Percentiles rank a stretch among this genome's conserved stretches.
These are phyloP conservation scores for Oryza nivara DNA, from an alignment of 176 grass and related monocot genomes.

Conservation along the genomic window DNA sequence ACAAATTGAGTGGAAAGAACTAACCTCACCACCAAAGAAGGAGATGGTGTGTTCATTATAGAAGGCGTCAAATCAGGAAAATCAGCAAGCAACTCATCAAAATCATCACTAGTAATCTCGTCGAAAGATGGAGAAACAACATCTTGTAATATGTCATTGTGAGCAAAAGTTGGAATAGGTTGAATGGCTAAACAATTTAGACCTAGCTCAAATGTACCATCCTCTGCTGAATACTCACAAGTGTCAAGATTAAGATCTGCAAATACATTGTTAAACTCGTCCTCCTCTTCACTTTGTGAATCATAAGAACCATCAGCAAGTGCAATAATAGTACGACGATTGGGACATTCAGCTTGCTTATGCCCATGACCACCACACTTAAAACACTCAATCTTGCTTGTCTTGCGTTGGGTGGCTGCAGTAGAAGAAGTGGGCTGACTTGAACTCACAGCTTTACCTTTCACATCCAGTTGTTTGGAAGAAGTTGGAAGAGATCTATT, in stretches of 20 bases:
- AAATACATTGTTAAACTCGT: no score
- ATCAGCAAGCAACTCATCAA: background rate
- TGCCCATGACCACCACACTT: no score
- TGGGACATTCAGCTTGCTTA: no score
- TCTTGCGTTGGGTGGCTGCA: no score
- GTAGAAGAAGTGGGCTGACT: no score
- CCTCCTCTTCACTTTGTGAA: no score
- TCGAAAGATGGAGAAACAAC: background rate
- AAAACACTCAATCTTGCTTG: no score
- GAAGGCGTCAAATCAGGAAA: background rate
- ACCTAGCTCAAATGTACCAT: background rate
- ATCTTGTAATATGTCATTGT: background rate
- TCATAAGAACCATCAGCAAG: no score
- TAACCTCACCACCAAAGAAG: background rate
- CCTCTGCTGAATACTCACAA: background rate
- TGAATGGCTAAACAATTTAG: background rate
- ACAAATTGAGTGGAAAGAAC: conserved; percentile 13
- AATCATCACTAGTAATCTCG: conserved; percentile 11
- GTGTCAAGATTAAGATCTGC: background rate
- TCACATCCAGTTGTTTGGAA: no score
- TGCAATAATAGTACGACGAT: no score
- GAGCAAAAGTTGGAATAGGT: background rate
- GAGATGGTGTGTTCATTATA: background rate
- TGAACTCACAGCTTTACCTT: no score
- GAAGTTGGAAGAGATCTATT: no score